Percentiles rank a stretch among this genome's conserved stretches.
Conservation (phyloP, 306 rosid genomes). For the Ziziphus jujuba region DNA sequence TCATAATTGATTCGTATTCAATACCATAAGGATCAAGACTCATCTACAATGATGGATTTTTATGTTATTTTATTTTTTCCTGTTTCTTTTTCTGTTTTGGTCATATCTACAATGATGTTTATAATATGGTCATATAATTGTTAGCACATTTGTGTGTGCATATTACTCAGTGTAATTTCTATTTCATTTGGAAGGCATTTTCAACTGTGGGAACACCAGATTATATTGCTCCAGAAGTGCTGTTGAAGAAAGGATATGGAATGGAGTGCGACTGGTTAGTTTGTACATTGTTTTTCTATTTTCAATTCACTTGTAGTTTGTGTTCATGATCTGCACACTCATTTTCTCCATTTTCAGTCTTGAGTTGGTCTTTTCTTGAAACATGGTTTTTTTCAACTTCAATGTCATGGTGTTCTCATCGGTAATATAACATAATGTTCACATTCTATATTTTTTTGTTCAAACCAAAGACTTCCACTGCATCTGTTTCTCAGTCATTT, state of each 20-base stretch:
- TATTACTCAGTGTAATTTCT: slow-evolving; percentile 8
- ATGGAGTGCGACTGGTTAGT: slow-evolving; percentile 99
- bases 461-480: no score
- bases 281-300: slow-evolving; percentile 29
- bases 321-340: slow-evolving; percentile 2
- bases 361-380: not conserved
- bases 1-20: no score
- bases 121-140: no score
- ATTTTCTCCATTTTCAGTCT: not conserved
- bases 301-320: slow-evolving; percentile 19
- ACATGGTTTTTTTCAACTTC: no score
- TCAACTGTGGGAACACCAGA: slow-evolving; percentile 99
- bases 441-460: not conserved
- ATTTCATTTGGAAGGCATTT: slow-evolving; percentile 66
- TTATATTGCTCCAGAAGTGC: slow-evolving; percentile 98
- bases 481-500: no score
- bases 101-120: no score
- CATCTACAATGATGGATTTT: no score
- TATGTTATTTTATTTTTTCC: no score
- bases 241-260: slow-evolving; percentile 95
- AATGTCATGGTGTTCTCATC: not conserved
- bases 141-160: no score
- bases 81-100: no score
- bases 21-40: no score
- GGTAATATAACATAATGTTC: not conserved